Percentiles rank a stretch among this genome's conserved stretches.
phyloP scores from a whole-genome alignment of 179 eudicot species.

The Corrigiola litoralis region DNA sequence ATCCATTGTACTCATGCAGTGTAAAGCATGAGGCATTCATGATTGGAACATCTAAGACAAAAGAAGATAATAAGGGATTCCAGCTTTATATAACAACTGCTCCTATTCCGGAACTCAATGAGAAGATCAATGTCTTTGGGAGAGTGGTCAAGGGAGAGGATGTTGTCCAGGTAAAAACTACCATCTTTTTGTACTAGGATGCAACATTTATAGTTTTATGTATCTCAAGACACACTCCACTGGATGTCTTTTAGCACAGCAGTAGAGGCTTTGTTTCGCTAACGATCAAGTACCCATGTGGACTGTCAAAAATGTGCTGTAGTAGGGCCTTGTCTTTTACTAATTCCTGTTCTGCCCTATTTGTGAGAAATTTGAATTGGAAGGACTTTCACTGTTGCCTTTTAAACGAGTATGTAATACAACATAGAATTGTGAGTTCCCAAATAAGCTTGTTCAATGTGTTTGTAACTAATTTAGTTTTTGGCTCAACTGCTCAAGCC shows the following conservation, averaged over 20 bases:
- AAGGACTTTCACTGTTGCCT: neutral
- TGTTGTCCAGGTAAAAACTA: constrained; percentile 71
- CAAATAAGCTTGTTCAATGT: neutral
- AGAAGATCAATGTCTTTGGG: constrained; percentile 86
- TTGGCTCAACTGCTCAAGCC: no score
- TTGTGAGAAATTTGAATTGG: neutral
- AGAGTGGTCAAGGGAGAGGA: constrained; percentile 85
- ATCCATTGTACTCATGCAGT: constrained; percentile 31
- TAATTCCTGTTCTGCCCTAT: neutral
- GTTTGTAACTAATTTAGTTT: neutral
- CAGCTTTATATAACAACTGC: constrained; percentile 92
- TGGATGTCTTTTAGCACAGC: neutral
- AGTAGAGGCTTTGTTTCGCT: neutral
- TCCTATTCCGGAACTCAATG: constrained; percentile 90
- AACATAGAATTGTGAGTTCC: neutral
- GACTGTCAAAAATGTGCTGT: neutral
- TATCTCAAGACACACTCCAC: neutral
- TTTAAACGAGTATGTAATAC: neutral
- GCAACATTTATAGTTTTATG: neutral
- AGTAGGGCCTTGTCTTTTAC: neutral
- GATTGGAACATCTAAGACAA: constrained; percentile 88
- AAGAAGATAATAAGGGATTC: constrained; percentile 52
- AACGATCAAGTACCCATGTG: neutral
- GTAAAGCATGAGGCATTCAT: constrained; percentile 97
- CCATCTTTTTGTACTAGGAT: neutral